Base-by-base conservation (phyloP, 495 filamentous ascomycete species). In the Chaetomidium leptoderma region DNA sequence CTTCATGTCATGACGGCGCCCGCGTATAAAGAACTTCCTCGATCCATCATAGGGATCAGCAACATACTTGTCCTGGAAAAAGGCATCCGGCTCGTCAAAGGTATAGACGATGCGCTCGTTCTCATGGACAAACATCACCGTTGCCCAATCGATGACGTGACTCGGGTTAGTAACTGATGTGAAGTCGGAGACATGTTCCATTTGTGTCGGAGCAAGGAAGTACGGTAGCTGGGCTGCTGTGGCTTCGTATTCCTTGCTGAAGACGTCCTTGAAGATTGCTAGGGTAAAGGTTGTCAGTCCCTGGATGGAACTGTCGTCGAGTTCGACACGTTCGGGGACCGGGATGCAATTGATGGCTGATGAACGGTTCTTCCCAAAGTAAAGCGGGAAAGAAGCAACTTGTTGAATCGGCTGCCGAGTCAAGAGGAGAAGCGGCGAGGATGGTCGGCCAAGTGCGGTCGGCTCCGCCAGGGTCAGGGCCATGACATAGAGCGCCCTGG, bases 221-320 rank as follows among this genome's bases (percentile, higher is more conserved):
- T 96, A 98, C 0, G 90, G 84, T 66, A 95, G 86, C 16, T 84
- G 81, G 9, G 79, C 74, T 0, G 74, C 49, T 29, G 86, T 76
- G 0, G 77, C 63, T 36, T 87, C 85, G 64, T 89, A 98, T 5
- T 74, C 76, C 69, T 98, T 98, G 60, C 89, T 90, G 70, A 96
- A 98, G 0, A 97, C 72, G 65, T 97, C 90, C n/a, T 81, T 74
- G 64, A 92, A 96, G 4, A 95, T 68, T 9, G 80, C 78, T 33
- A 92, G 72, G 0, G 89, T 95, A 62, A 95, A 92, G 2, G 66
- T 65, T 19, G 81, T 86, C 36, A 97, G 60, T 10, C 70, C 63
- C 6, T 78, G 65, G 6, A 42, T 26, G 14, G 89, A 53, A 2
- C 76, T 69, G 2, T 72, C 63, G 0, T 65, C 40, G 4, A 86